Conservation (phyloP, 768 basidiomycete species). For the Cyathus striatus region DNA sequence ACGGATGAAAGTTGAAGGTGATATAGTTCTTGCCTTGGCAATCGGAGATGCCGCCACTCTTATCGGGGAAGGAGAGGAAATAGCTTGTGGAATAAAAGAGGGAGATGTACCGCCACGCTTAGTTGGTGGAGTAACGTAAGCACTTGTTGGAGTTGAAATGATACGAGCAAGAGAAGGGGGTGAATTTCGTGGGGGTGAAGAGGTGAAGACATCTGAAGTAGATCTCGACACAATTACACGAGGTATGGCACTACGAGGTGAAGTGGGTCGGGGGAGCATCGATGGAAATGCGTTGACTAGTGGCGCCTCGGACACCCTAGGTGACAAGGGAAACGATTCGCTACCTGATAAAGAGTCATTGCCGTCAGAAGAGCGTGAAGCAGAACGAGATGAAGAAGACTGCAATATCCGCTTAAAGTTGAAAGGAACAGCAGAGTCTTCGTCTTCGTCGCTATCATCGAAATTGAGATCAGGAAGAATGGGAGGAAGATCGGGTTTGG, state of each 20-base stretch:
- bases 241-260: constrained; percentile 52
- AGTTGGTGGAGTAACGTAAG: constrained; percentile 45
- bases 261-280: constrained; percentile 19
- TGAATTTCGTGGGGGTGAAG: constrained; percentile 15
- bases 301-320: constrained; percentile 1
- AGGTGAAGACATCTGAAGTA: constrained; percentile 16
- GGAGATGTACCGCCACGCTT: constrained; percentile 43
- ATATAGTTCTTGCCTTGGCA: constrained; percentile 25
- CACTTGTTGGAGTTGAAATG: constrained; percentile 16
- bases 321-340: constrained; percentile 12
- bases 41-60: constrained; percentile 16
- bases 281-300: constrained; percentile 25
- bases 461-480: constrained; percentile 29
- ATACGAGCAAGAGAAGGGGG: constrained; percentile 5
- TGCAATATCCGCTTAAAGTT: constrained; percentile 26
- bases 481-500: constrained; percentile 22
- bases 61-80: constrained; percentile 39
- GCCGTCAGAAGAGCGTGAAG: constrained; percentile 8
- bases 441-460: constrained; percentile 20
- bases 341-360: no score
- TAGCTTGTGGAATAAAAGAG: constrained; percentile 61
- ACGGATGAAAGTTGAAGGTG: constrained; percentile 37
- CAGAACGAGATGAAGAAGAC: constrained; percentile 9
- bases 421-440: constrained; percentile 24
- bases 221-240: constrained; percentile 30